Conservation (phyloP, 2,329 filamentous ascomycete genomes). For the Colletotrichum plurivorum region DNA sequence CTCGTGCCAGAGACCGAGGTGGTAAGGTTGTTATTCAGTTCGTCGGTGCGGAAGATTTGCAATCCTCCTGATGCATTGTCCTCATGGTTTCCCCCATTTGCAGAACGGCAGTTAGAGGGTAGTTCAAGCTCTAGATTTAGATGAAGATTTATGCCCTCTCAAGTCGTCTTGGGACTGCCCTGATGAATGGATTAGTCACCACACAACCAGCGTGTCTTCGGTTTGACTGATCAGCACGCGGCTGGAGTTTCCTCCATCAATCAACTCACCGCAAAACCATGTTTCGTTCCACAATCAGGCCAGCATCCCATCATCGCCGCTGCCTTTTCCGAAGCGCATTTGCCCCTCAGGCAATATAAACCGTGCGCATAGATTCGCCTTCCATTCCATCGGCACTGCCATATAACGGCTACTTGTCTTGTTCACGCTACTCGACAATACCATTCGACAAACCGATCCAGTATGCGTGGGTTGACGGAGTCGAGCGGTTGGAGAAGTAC, state of each 20-base stretch:
- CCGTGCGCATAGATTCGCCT: too few species aligned
- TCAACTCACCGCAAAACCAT: not conserved
- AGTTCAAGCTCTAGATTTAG: too few species aligned
- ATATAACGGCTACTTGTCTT: not conserved
- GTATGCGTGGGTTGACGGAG: not conserved
- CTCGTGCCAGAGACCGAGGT: slow-evolving; percentile 41
- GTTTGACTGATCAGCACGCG: too few species aligned
- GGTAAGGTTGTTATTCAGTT: slow-evolving; percentile 49
- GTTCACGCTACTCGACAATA: not conserved
- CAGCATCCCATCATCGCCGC: not conserved
- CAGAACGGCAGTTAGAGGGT: too few species aligned
- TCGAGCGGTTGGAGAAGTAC: not conserved
- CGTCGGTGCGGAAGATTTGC: not conserved
- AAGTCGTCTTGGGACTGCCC: too few species aligned
- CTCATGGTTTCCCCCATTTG: too few species aligned
- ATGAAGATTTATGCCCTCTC: too few species aligned
- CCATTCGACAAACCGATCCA: not conserved
- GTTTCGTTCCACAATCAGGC: not conserved
- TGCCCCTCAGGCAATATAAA: not conserved
- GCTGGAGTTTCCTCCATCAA: too few species aligned
- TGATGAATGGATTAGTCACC: too few species aligned
- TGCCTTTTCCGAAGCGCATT: not conserved
- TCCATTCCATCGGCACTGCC: not conserved
- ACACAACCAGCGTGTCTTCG: too few species aligned
- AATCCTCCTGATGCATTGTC: too few species aligned